Base-by-base conservation (phyloP, 2,329 filamentous ascomycete species). In the Neonectria coccinea region DNA sequence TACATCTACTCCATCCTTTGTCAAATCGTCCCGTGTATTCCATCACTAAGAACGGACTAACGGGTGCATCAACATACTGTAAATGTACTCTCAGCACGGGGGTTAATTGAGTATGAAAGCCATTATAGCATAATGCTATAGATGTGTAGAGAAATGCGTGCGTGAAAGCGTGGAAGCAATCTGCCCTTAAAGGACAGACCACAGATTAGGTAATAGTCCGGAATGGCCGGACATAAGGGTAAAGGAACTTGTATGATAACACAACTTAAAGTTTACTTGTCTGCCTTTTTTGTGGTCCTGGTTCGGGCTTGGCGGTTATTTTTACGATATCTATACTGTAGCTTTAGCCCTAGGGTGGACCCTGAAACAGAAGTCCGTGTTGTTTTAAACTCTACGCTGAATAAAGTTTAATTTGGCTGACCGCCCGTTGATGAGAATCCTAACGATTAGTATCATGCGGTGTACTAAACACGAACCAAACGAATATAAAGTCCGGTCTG, bases 251-350 rank as follows among this genome's bases (percentile, higher is more conserved):
- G 4, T 11, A 22, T 45, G 18, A 22, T 6, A 45, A 45, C 18
- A 45, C 18, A 22, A 45, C 42, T 45, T 45, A 45, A 45, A 45
- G 42, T 45, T 45, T 45, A 45, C 42, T 45, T 22, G 14, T 45
- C 25, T 20, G 2, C 42, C 20, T 14, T 45, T 45, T 45, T 45
- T 12, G 3, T 45, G 9, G 42, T 22, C 18, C 42, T 45, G 20
- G 18, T 45, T 22, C 18, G 8, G 42, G 42, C 18, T 20, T 25
- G 10, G 18, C 16, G 18, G 41, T 44, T 44, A n/a, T 20, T 20
- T 18, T 2, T 41, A 41, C 16, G 16, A 41, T 41, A 41, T 41
- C 39, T 41, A 41, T 44, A 22, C 18, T 22, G 18, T 44, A 44
- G 16, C 39, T 8, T 41, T 45, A 3, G 18, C 41, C 11, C 8